These are phyloP conservation scores for Ustilago trichophora DNA, from an alignment of 1,284 basidiomycete genomes.

Conservation along the genomic window DNA sequence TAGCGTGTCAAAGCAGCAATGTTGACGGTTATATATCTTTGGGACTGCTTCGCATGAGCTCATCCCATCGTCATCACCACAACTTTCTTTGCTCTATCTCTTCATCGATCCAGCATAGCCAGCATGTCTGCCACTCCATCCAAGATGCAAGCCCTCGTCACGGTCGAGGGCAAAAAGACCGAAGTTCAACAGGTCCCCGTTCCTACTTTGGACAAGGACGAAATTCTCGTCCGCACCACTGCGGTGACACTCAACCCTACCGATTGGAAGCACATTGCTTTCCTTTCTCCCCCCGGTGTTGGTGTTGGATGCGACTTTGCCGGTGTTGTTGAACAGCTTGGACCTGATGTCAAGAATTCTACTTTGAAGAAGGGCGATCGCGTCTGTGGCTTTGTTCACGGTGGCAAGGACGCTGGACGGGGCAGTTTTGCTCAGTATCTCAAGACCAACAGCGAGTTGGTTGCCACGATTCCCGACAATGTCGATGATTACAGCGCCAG, in stretches of 20 bases:
- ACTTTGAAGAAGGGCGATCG: conserved; percentile 72
- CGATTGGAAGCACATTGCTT: conserved; percentile 67
- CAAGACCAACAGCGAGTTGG: conserved; percentile 54
- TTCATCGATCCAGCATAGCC: neutral
- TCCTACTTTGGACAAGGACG: conserved; percentile 43
- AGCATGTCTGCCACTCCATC: conserved; percentile 24
- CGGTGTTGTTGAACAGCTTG: conserved; percentile 72
- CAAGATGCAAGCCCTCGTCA: conserved; percentile 55
- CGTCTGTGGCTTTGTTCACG: conserved; percentile 71
- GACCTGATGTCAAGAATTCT: conserved; percentile 48
- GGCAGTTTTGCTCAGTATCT: conserved; percentile 67
- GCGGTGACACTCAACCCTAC: conserved; percentile 63
- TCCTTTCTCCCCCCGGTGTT: conserved; percentile 63
- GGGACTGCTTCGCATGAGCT: too few species aligned
- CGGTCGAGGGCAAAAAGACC: conserved; percentile 47
- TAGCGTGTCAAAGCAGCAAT: too few species aligned
- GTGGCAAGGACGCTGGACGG: conserved; percentile 64
- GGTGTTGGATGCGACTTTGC: conserved; percentile 73
- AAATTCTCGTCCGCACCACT: conserved; percentile 50
- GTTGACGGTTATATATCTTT: too few species aligned
- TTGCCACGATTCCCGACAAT: conserved; percentile 53
- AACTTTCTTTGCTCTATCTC: neutral
- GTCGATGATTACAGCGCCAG: conserved; percentile 39
- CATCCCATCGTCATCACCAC: too few species aligned
- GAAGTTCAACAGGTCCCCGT: conserved; percentile 49